Conservation (phyloP, 129 eudicot genomes). For the Gnaphalium uliginosum region DNA sequence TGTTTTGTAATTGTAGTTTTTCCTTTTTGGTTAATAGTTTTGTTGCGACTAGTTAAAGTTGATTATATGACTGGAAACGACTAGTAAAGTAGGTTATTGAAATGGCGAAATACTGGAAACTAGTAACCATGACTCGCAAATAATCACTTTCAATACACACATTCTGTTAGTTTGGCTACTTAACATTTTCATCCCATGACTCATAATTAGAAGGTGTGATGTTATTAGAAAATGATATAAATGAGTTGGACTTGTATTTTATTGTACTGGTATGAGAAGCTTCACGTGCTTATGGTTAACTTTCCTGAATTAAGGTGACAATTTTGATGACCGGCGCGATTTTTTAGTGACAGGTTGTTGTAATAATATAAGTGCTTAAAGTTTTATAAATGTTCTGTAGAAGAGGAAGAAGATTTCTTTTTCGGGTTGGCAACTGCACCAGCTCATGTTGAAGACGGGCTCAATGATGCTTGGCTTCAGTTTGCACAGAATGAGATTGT, state of each 20-base stretch:
- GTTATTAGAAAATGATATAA: background rate
- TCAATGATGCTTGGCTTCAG: constrained; percentile 98
- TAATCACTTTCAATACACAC: background rate
- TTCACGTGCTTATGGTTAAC: background rate
- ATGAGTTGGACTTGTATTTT: background rate
- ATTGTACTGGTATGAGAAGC: constrained; percentile 2
- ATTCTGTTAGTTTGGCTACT: background rate
- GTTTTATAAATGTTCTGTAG: constrained; percentile 19
- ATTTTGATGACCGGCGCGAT: background rate
- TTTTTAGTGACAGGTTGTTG: background rate
- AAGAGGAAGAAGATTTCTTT: constrained; percentile 76
- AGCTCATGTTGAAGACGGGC: constrained; percentile 96
- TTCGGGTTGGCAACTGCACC: constrained; percentile 99
- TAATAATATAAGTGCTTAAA: background rate
- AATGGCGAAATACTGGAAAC: background rate
- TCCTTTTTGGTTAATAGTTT: background rate
- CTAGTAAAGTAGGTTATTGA: background rate
- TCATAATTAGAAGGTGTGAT: background rate
- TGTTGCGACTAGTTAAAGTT: background rate
- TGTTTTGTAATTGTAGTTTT: background rate
- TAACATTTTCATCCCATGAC: background rate
- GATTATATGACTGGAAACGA: background rate
- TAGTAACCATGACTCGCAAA: background rate
- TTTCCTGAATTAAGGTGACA: background rate
- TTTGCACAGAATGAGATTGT: constrained; percentile 75